These are phyloP conservation scores for Saururus chinensis DNA, from an alignment of 164 flowering plant genomes.

Conservation along the genomic window DNA sequence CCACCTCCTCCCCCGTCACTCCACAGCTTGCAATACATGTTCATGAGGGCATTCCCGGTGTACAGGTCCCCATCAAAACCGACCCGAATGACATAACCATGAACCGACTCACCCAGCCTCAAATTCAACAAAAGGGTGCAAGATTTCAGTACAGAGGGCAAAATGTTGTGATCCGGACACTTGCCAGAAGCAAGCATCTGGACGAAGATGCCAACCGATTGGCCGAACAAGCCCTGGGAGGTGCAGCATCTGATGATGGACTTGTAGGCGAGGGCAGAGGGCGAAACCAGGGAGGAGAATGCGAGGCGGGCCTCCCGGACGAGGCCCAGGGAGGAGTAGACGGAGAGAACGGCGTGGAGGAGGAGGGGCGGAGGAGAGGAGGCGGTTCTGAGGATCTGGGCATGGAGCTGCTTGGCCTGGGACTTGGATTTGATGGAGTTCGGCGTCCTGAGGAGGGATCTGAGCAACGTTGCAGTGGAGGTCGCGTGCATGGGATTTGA, in stretches of 20 bases:
- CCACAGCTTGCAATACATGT: conserved; percentile 64
- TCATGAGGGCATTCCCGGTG: conserved; percentile 82
- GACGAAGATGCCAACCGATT: conserved; percentile 32
- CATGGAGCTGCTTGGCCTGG: conserved; percentile 73
- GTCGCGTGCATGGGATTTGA: not conserved
- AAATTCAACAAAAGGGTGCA: conserved; percentile 40
- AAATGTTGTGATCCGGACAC: conserved; percentile 54
- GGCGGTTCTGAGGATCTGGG: conserved; percentile 35
- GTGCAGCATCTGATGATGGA: conserved; percentile 64
- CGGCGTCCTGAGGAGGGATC: conserved; percentile 29
- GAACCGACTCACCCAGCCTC: conserved; percentile 59
- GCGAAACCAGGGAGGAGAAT: conserved; percentile 35
- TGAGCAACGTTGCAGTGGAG: conserved; percentile 9
- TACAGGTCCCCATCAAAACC: conserved; percentile 66
- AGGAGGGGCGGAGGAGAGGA: conserved; percentile 7
- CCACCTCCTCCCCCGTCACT: not conserved
- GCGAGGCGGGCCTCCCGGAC: conserved; percentile 29
- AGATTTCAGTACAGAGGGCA: conserved; percentile 72
- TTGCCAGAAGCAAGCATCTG: conserved; percentile 46
- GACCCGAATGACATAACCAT: conserved; percentile 46
- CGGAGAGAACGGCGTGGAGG: conserved; percentile 40
- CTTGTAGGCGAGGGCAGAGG: conserved; percentile 50
- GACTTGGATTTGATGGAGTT: conserved; percentile 26
- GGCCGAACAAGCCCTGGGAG: conserved; percentile 26
- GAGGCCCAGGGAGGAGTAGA: conserved; percentile 54